Evolutionary conservation across 176 grass and related monocot genomes (phyloP).

Genomic region (Carex pumila): DNA sequence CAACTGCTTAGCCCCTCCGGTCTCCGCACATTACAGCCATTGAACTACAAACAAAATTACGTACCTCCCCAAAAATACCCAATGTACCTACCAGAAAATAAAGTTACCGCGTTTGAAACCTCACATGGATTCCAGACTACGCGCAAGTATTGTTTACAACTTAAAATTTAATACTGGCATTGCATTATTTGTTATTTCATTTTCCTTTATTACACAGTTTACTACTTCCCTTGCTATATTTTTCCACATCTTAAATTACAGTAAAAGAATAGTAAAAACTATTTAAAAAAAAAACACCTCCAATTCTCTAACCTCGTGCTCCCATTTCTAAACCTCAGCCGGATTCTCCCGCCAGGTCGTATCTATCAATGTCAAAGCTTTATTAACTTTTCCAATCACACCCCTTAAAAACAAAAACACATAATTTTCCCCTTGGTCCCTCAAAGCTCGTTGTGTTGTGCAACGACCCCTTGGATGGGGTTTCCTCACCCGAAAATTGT

Average conservation of each 20-base stretch:
- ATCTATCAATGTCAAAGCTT: conserved; percentile 16
- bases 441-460: not conserved
- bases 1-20: not conserved
- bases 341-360: conserved; percentile 22
- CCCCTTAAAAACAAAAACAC: conserved; percentile 5
- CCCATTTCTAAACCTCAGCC: not conserved
- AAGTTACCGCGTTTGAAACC: not conserved
- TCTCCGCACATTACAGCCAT: not conserved
- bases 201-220: not conserved
- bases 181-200: not conserved
- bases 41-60: not conserved
- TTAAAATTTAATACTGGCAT: not conserved
- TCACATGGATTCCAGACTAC: too few relatives aligned
- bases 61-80: not conserved
- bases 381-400: not conserved
- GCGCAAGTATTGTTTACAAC: too few relatives aligned
- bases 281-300: not conserved
- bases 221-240: not conserved
- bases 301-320: not conserved
- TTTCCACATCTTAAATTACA: conserved; percentile 13
- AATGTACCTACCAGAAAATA: not conserved
- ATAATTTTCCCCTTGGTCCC: not conserved
- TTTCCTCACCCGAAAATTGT: not conserved
- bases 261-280: conserved; percentile 6
- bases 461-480: not conserved